Conservation (phyloP, 331 rosid species). For the Malus hybrid region DNA sequence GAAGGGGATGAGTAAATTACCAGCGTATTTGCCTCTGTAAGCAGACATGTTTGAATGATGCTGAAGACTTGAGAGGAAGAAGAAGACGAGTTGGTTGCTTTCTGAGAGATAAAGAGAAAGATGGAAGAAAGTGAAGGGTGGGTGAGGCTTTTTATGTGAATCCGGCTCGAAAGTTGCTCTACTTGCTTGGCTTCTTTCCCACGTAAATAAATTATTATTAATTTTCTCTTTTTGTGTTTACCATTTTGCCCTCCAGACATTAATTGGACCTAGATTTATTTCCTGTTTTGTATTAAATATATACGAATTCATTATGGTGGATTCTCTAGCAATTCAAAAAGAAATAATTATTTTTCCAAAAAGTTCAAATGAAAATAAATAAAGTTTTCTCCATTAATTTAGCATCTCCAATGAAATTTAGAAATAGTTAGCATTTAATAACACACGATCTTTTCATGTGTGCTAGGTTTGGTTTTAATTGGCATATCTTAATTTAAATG, state of each 20-base stretch:
- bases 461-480: too few relatives aligned
- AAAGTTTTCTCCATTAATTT: not conserved
- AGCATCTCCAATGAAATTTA: not conserved
- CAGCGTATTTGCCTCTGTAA: conserved; percentile 26
- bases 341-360: not conserved
- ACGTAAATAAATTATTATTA: not conserved
- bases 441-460: too few relatives aligned
- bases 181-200: not conserved
- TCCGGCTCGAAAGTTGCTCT: not conserved
- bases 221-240: not conserved
- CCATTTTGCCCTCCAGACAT: not conserved
- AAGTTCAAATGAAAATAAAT: not conserved
- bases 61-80: not conserved
- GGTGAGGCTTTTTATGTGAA: not conserved
- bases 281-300: not conserved
- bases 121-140: not conserved
- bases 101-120: not conserved
- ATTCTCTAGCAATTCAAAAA: not conserved
- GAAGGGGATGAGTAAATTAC: not conserved
- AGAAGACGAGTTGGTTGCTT: not conserved
- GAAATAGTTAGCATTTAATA: too few relatives aligned
- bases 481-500: too few relatives aligned
- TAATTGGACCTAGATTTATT: not conserved
- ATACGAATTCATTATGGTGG: not conserved
- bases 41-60: conserved; percentile 8